phyloP scores from a whole-genome alignment of 495 filamentous ascomycete genomes.

The Aspergillus sclerotioniger region DNA sequence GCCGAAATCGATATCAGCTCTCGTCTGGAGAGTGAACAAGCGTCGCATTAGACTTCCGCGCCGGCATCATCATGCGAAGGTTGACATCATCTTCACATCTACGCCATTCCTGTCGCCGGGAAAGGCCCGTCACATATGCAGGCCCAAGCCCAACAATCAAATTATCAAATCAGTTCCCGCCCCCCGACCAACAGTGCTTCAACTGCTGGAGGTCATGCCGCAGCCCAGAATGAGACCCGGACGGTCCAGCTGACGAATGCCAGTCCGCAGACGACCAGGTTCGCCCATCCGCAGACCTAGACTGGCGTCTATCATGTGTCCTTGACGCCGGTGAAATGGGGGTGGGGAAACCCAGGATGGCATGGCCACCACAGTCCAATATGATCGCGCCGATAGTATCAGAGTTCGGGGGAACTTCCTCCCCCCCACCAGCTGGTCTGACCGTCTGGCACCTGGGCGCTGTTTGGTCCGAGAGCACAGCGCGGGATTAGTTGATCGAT shows the following conservation, averaged over 20 bases:
- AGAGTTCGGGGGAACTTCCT: neutral
- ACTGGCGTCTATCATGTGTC: conserved; percentile 17
- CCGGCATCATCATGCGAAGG: conserved; percentile 27
- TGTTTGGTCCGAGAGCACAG: conserved; percentile 8
- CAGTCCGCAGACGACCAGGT: conserved; percentile 15
- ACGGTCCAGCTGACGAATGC: conserved; percentile 27
- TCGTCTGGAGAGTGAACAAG: conserved; percentile 14
- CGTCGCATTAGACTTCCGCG: conserved; percentile 27
- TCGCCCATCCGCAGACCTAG: conserved; percentile 16
- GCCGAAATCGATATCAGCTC: conserved; percentile 22
- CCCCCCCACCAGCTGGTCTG: conserved; percentile 6
- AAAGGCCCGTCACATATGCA: conserved; percentile 23
- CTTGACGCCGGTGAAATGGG: conserved; percentile 6
- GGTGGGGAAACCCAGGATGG: conserved; percentile 12
- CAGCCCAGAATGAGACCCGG: conserved; percentile 21
- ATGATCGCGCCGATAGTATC: conserved; percentile 19
- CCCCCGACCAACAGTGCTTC: conserved; percentile 29
- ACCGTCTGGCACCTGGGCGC: conserved; percentile 11
- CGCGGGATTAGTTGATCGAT: conserved; percentile 14
- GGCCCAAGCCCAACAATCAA: conserved; percentile 21
- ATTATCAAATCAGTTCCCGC: conserved; percentile 27
- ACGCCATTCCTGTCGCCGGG: conserved; percentile 6
- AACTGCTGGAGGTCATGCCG: conserved; percentile 22
- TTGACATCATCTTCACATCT: conserved; percentile 36
- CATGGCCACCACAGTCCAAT: conserved; percentile 7